phyloP scores from a whole-genome alignment of 495 filamentous ascomycete genomes.

The Oidiodendron maius region DNA sequence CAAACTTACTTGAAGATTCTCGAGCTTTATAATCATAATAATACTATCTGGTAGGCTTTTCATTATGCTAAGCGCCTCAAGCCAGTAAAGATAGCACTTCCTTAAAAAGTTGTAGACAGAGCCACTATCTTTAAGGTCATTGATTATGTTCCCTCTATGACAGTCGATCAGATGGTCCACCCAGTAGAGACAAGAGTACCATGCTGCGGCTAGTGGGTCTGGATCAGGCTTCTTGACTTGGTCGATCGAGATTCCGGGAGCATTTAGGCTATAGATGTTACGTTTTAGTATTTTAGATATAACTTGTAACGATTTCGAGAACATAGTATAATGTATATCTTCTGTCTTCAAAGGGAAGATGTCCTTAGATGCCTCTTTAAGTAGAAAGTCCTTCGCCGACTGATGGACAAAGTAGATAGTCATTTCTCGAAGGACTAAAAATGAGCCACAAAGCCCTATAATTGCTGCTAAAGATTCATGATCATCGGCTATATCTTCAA shows the following conservation, averaged over 20 bases:
- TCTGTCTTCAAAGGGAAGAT: conserved; percentile 21
- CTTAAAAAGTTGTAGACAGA: conserved; percentile 12
- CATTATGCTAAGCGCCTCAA: conserved; percentile 1
- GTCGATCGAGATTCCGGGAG: conserved; percentile 5
- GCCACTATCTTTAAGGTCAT: conserved; percentile 9
- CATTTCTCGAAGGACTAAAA: neutral
- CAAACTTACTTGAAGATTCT: conserved; percentile 11
- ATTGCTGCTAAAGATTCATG: conserved; percentile 2
- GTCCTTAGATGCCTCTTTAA: conserved; percentile 14
- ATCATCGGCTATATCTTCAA: neutral
- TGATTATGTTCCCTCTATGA: neutral
- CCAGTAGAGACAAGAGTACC: conserved; percentile 9
- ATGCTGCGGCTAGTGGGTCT: neutral
- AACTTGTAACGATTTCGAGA: neutral
- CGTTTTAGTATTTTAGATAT: conserved; percentile 2
- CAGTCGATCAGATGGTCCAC: conserved; percentile 12
- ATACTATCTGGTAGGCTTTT: conserved; percentile 8
- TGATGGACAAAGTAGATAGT: too few species aligned
- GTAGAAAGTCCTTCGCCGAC: conserved; percentile 27
- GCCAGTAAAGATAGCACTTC: neutral
- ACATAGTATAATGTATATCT: conserved; percentile 9
- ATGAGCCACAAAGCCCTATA: conserved; percentile 1
- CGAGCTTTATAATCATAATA: conserved; percentile 12
- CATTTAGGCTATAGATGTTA: conserved; percentile 3
- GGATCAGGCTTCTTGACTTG: conserved; percentile 6